Conservation (phyloP, 352 stramenopile genomes). For the Phytophthora constricta region DNA sequence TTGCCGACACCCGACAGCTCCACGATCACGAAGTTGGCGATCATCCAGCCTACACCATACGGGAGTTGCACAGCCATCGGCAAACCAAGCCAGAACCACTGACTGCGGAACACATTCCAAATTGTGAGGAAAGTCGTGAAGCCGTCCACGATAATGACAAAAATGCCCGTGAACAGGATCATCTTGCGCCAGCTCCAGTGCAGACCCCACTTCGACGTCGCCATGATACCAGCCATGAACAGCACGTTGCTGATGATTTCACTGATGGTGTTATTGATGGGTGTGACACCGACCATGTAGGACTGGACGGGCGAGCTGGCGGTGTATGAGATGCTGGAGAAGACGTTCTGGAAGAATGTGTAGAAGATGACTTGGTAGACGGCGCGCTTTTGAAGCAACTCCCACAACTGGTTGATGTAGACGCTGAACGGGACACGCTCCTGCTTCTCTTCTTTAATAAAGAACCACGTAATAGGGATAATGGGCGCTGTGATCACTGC, state of each 20-base stretch:
- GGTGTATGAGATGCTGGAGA: constrained; percentile 39
- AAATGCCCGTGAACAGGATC: constrained; percentile 23
- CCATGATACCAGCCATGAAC: constrained; percentile 27
- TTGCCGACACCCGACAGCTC: constrained; percentile 46
- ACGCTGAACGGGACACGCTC: constrained; percentile 21
- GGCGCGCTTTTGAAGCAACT: constrained; percentile 38
- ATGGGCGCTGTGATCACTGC: constrained; percentile 18
- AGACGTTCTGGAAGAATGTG: constrained; percentile 45
- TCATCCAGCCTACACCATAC: constrained; percentile 33
- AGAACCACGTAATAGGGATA: constrained; percentile 45
- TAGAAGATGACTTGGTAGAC: constrained; percentile 54
- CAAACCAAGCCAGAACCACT: constrained; percentile 37
- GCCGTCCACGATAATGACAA: constrained; percentile 26
- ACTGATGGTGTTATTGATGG: constrained; percentile 40
- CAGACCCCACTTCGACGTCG: constrained; percentile 35
- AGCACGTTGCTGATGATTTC: constrained; percentile 35
- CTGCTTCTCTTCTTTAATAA: constrained; percentile 53
- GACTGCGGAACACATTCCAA: constrained; percentile 38
- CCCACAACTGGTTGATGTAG: constrained; percentile 47
- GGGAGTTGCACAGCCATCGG: constrained; percentile 31
- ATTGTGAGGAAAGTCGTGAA: constrained; percentile 35
- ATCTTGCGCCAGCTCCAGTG: constrained; percentile 43
- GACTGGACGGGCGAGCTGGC: constrained; percentile 30
- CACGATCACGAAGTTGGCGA: constrained; percentile 38
- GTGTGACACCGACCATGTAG: constrained; percentile 40